Conservation (phyloP, 208 protist genomes). For the Spongospora subterranea region DNA sequence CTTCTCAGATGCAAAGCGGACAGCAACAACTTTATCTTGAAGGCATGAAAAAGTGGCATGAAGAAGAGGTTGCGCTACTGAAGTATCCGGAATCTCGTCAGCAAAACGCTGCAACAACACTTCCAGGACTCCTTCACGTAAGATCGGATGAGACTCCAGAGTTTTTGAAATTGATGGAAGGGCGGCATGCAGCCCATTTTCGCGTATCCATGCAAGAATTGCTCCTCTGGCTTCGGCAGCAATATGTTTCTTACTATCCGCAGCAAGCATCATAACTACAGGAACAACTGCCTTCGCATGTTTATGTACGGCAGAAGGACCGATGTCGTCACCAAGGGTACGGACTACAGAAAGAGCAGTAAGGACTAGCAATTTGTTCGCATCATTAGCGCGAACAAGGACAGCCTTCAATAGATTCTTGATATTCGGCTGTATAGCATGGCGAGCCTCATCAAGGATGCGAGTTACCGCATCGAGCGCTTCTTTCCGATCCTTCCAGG, state of each 20-base stretch:
- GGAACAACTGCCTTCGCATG: slow-evolving; percentile 21
- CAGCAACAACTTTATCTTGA: slow-evolving; percentile 31
- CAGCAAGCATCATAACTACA: neutral
- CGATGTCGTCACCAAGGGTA: slow-evolving; percentile 16
- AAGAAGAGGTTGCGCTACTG: neutral
- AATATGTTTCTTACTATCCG: slow-evolving; percentile 53
- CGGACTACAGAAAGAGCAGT: neutral
- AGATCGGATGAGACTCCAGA: neutral
- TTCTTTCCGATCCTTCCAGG: slow-evolving; percentile 37
- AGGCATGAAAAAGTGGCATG: neutral
- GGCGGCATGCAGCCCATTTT: neutral
- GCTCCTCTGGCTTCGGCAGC: neutral
- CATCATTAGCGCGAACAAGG: neutral
- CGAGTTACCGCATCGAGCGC: slow-evolving; percentile 3
- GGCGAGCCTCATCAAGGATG: slow-evolving; percentile 5
- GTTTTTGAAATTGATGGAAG: neutral
- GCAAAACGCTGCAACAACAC: neutral
- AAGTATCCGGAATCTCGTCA: neutral
- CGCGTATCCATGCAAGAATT: neutral
- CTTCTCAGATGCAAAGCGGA: neutral
- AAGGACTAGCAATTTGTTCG: slow-evolving; percentile 38
- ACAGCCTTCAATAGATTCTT: slow-evolving; percentile 37
- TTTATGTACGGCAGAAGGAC: neutral
- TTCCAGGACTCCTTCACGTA: slow-evolving; percentile 20
- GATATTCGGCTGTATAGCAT: slow-evolving; percentile 25